Evolutionary conservation across 352 stramenopile species (phyloP).

Genomic region (Globisporangium mamillatum): DNA sequence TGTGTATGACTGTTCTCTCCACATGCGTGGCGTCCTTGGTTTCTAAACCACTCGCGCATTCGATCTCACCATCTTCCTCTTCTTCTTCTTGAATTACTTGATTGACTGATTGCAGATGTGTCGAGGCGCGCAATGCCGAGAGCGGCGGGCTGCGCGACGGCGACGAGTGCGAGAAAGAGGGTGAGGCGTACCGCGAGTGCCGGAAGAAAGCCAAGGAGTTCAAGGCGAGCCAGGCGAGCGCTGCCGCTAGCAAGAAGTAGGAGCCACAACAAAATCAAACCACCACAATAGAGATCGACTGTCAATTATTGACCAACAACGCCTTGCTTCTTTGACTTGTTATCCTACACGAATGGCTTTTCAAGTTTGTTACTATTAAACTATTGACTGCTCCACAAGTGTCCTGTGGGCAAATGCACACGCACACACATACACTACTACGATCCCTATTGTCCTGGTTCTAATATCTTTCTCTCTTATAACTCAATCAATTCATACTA

Average conservation of each 20-base stretch:
- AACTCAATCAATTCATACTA: constrained; percentile 9
- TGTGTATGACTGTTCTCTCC: background rate
- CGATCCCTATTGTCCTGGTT: constrained; percentile 6
- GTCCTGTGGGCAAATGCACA: background rate
- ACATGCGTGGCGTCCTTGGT: background rate
- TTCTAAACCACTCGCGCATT: background rate
- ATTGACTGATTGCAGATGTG: constrained; percentile 34
- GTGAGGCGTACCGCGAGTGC: constrained; percentile 63
- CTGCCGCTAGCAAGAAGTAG: constrained; percentile 6
- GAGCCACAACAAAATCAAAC: background rate
- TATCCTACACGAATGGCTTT: background rate
- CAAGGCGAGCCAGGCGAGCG: constrained; percentile 22
- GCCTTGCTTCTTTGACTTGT: background rate
- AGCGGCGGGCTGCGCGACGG: constrained; percentile 65
- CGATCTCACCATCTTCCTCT: constrained; percentile 7
- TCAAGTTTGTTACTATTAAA: constrained; percentile 3
- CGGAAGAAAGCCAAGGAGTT: constrained; percentile 43
- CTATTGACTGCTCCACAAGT: background rate
- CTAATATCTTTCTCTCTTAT: constrained; percentile 4
- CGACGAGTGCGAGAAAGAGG: constrained; percentile 66
- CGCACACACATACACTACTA: background rate
- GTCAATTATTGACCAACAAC: background rate
- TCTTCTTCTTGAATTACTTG: background rate
- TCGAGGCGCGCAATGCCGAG: constrained; percentile 53
- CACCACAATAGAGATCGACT: background rate